Conservation (phyloP, 495 filamentous ascomycete species). For the Astrothelium macrocarpum region DNA sequence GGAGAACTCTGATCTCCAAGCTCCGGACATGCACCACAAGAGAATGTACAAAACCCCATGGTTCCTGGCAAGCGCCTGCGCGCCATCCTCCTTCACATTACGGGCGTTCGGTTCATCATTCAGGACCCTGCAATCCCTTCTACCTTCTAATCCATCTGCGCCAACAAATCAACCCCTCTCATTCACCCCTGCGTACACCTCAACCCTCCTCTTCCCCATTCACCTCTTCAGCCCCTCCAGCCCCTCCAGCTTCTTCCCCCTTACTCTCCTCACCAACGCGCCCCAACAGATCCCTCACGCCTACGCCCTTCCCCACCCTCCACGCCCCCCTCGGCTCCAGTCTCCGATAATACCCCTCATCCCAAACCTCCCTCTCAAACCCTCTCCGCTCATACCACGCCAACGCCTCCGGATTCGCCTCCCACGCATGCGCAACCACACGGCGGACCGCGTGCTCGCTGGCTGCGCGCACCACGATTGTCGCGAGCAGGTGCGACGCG, state of each 20-base stretch:
- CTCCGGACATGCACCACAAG: neutral
- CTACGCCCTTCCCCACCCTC: constrained; percentile 52
- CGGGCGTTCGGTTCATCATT: too few relatives aligned
- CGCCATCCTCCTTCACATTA: too few relatives aligned
- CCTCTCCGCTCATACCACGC: constrained; percentile 81
- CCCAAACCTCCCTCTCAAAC: constrained; percentile 50
- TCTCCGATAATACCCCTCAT: constrained; percentile 72
- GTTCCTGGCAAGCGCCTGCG: too few relatives aligned
- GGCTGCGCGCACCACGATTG: constrained; percentile 37
- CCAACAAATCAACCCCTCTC: neutral
- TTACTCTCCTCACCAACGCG: constrained; percentile 34
- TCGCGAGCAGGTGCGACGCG: constrained; percentile 60
- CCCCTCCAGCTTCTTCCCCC: constrained; percentile 85
- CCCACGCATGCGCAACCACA: constrained; percentile 89
- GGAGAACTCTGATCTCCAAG: neutral
- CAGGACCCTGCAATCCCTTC: too few relatives aligned
- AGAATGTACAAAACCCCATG: too few relatives aligned
- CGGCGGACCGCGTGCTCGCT: constrained; percentile 41
- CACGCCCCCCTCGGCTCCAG: constrained; percentile 71
- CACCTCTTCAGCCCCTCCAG: constrained; percentile 81
- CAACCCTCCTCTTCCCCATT: constrained; percentile 71
- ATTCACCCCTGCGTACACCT: neutral
- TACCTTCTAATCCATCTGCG: neutral
- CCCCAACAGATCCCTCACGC: constrained; percentile 26
- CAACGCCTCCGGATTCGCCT: constrained; percentile 75